Percentiles rank a stretch among this genome's conserved stretches.
These are phyloP conservation scores for Melocanna baccifera DNA, from an alignment of 176 grass and related monocot genomes.

Conservation along the genomic window DNA sequence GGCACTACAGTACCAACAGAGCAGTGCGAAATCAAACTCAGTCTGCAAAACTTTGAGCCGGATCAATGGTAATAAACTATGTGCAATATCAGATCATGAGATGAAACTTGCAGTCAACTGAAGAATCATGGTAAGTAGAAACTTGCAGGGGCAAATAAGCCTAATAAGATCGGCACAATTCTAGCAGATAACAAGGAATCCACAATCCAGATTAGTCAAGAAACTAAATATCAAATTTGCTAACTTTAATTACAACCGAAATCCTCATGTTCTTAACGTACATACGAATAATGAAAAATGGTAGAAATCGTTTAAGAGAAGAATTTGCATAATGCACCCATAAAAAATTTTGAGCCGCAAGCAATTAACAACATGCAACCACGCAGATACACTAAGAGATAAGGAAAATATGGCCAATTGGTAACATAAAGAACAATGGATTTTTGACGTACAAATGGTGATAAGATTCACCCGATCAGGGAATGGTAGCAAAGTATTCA, in stretches of 20 bases:
- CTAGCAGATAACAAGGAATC: background rate
- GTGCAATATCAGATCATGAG: background rate
- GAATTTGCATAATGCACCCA: background rate
- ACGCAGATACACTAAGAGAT: background rate
- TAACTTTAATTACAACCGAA: too few species aligned
- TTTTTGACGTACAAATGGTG: background rate
- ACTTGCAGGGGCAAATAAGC: background rate
- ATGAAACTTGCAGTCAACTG: background rate
- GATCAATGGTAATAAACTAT: background rate
- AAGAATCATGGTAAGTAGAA: background rate
- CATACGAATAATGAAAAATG: background rate
- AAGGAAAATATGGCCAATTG: background rate
- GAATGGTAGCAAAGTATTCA: background rate
- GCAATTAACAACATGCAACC: background rate
- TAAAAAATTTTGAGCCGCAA: background rate
- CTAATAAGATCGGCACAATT: background rate
- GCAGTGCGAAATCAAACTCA: background rate
- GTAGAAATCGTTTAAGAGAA: background rate
- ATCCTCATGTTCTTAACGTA: background rate
- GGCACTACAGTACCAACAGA: background rate
- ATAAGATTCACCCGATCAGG: background rate
- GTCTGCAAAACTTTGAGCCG: background rate
- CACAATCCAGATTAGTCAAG: background rate
- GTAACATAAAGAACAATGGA: background rate
- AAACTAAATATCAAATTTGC: background rate